Percentiles rank a stretch among this genome's conserved stretches.
Conservation (phyloP, 2,329 filamentous ascomycete genomes). For the Talaromyces sp. region DNA sequence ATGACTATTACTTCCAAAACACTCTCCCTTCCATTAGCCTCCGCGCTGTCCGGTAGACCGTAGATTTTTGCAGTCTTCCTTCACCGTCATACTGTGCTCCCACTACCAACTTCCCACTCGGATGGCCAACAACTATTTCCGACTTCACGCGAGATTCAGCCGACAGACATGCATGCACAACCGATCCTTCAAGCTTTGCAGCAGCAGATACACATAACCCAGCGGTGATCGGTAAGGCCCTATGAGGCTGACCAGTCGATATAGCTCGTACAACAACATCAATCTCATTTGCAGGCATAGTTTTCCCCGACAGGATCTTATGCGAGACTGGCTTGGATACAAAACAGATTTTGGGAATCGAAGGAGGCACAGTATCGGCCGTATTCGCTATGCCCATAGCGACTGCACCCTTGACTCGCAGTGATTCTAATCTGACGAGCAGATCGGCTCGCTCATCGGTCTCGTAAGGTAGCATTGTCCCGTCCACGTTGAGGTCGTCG, state of each 20-base stretch:
- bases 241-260: constrained; percentile 57
- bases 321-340: constrained; percentile 45
- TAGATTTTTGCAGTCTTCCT: constrained; percentile 38
- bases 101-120: constrained; percentile 47
- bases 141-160: constrained; percentile 26
- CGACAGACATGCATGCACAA: constrained; percentile 32
- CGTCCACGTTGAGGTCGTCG: constrained; percentile 50
- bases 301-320: constrained; percentile 37
- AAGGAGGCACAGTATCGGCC: constrained; percentile 48
- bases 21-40: constrained; percentile 48
- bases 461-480: constrained; percentile 53
- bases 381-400: constrained; percentile 58
- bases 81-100: constrained; percentile 38
- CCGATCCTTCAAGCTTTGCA: constrained; percentile 44
- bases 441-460: constrained; percentile 49
- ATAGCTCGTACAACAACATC: constrained; percentile 50
- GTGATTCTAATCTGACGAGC: constrained; percentile 50
- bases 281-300: constrained; percentile 26
- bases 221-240: constrained; percentile 55
- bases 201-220: constrained; percentile 52
- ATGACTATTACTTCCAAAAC: constrained; percentile 34
- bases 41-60: constrained; percentile 49
- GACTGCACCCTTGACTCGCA: constrained; percentile 56
- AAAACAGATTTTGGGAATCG: constrained; percentile 63
- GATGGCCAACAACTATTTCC: constrained; percentile 45